Percentiles rank a stretch among this genome's conserved stretches.
phyloP scores from a whole-genome alignment of 169 alveolate genomes.

The Plasmodium inui region DNA sequence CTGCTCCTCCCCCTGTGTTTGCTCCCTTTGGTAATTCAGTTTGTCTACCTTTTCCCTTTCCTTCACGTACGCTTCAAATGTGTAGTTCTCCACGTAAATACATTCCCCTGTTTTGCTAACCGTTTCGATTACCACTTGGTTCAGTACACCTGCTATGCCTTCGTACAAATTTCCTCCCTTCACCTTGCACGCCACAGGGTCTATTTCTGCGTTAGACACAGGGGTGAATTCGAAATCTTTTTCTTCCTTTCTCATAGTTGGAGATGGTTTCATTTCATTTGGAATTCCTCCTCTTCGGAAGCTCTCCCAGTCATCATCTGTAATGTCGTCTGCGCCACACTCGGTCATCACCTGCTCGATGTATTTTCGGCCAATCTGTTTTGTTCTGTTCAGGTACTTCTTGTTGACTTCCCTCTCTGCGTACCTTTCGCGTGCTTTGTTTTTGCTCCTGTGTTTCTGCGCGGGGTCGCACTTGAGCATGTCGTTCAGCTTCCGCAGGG shows the following conservation, averaged over 20 bases:
- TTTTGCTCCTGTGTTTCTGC: neutral
- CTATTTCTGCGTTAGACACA: conserved; percentile 10
- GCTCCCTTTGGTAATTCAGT: conserved; percentile 19
- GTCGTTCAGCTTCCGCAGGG: neutral
- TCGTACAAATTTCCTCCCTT: conserved; percentile 49
- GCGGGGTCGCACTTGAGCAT: conserved; percentile 6
- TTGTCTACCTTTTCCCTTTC: conserved; percentile 50
- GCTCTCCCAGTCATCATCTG: neutral
- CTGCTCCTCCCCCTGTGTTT: neutral
- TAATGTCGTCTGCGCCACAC: neutral
- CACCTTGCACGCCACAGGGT: conserved; percentile 23
- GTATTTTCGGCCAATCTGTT: conserved; percentile 22
- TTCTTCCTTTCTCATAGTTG: neutral
- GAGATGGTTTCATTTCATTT: neutral
- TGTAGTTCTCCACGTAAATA: conserved; percentile 30
- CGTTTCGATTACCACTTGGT: conserved; percentile 41
- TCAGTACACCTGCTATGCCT: conserved; percentile 56
- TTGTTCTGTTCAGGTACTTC: conserved; percentile 6
- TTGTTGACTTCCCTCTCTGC: neutral
- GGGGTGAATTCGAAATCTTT: conserved; percentile 49
- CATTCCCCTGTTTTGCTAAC: conserved; percentile 56
- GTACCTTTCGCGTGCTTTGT: neutral
- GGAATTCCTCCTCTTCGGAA: neutral
- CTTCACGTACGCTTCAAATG: conserved; percentile 61
- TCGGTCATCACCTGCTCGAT: conserved; percentile 36